Evolutionary conservation across 208 protist genomes (phyloP), one percentile per base, ranked within the genome.

Genomic region (Leishmania mexicana): DNA sequence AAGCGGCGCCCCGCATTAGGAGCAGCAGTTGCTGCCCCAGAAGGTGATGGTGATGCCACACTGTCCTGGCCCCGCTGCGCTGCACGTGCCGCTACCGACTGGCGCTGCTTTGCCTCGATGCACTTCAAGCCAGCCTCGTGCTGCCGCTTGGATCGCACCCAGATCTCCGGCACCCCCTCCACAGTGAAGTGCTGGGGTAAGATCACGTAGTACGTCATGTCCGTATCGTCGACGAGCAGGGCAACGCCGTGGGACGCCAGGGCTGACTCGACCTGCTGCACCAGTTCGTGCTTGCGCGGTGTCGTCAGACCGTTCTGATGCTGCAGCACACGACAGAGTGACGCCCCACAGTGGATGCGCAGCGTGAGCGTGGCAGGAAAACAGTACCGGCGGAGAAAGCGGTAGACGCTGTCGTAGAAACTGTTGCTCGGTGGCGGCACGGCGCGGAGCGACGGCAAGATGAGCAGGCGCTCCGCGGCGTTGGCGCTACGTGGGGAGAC

Each of bases 261-360:
- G 28, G 75, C 71, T 17, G 40, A 73, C 57, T 87, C 80, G 31
- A 90, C 85, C 31, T 70, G 45, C 31, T 87, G 70, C 42, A 92
- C 76, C 58, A 92, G 13, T 62, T 76, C 53, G 45, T 90, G 83
- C 73, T 85, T 87, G 11, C 49, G 53, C 24, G 19, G 49, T 10
- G 77, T 74, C 8, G 80, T 54, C 19, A 91, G 76, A 1, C 28
- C 35, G 8, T 15, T 45, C 24, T 81, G 81, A 28, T 45, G 70
- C 7, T 35, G 62, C 68, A 90, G 72, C 51, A 88, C 38, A 4
- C 6, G 17, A 42, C 65, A 60, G 72, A 93, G 71, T 19, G 89
- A 93, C 45, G 78, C 87, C 13, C 89, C 89, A 76, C 79, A 93
- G 70, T 83, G 77, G 19, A 93, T 68, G 51, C 80, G 83, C 67